phyloP scores from a whole-genome alignment of 768 basidiomycete species.

The Sporobolomyces pararoseus region DNA sequence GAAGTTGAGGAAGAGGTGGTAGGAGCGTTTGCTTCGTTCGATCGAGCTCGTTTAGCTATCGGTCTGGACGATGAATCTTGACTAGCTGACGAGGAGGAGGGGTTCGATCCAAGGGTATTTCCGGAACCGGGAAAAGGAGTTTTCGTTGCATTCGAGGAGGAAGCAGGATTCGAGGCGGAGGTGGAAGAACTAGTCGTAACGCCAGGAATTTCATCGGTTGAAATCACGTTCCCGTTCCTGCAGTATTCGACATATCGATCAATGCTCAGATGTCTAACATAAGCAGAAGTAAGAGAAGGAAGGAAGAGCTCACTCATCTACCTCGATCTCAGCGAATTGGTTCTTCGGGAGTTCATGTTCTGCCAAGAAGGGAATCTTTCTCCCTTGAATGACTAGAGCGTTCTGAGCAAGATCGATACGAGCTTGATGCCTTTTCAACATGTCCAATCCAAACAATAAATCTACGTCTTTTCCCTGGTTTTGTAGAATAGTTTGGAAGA shows the following conservation, averaged over 20 bases:
- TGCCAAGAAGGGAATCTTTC: constrained; percentile 80
- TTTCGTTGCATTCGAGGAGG: background rate
- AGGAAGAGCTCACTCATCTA: constrained; percentile 44
- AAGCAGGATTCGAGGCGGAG: constrained; percentile 5
- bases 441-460: constrained; percentile 96
- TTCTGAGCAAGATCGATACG: constrained; percentile 88
- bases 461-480: constrained; percentile 80
- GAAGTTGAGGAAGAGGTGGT: too few relatives aligned
- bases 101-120: constrained; percentile 30
- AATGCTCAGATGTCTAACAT: too few relatives aligned
- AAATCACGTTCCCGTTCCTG: constrained; percentile 42
- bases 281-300: background rate
- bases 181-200: constrained; percentile 7
- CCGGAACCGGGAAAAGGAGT: constrained; percentile 40
- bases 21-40: constrained; percentile 44
- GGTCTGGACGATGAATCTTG: background rate
- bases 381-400: constrained; percentile 83
- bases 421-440: constrained; percentile 96
- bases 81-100: background rate
- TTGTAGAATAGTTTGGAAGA: too few relatives aligned
- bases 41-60: background rate
- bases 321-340: constrained; percentile 53
- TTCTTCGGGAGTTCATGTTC: constrained; percentile 87
- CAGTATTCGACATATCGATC: too few relatives aligned
- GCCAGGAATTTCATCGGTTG: constrained; percentile 6